Conservation (phyloP, 768 basidiomycete genomes). For the Lactarius evosmus region DNA sequence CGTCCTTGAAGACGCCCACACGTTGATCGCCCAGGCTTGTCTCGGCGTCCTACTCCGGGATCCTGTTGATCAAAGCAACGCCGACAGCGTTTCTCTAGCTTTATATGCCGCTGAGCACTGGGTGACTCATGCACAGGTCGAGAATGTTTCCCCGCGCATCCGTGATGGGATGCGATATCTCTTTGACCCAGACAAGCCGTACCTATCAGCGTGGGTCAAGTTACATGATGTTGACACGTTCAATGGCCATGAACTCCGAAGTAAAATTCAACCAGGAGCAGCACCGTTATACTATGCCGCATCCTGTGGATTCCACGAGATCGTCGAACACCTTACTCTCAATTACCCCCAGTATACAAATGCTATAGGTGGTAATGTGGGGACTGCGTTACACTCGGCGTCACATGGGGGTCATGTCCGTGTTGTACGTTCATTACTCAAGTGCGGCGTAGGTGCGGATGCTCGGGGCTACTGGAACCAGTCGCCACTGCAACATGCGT, state of each 20-base stretch:
- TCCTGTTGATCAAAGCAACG: background rate
- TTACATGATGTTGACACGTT: background rate
- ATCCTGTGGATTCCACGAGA: background rate
- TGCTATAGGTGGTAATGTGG: background rate
- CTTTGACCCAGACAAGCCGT: background rate
- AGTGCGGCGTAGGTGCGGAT: background rate
- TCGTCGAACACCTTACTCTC: background rate
- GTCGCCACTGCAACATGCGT: no score
- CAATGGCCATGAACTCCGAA: background rate
- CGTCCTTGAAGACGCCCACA: background rate
- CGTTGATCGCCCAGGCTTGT: background rate
- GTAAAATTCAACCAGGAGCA: background rate
- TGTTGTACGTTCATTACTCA: background rate
- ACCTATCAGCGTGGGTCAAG: background rate
- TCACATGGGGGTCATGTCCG: background rate
- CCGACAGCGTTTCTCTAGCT: no score
- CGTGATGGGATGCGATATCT: background rate
- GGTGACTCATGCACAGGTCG: no score
- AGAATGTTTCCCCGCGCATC: background rate
- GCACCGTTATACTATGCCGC: background rate
- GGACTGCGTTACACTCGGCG: background rate
- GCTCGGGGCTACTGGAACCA: background rate
- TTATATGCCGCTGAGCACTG: no score
- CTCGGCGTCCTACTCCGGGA: background rate
- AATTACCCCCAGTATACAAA: background rate